Conservation (phyloP, 768 basidiomycete genomes). For the Leccinum incarnatum region DNA sequence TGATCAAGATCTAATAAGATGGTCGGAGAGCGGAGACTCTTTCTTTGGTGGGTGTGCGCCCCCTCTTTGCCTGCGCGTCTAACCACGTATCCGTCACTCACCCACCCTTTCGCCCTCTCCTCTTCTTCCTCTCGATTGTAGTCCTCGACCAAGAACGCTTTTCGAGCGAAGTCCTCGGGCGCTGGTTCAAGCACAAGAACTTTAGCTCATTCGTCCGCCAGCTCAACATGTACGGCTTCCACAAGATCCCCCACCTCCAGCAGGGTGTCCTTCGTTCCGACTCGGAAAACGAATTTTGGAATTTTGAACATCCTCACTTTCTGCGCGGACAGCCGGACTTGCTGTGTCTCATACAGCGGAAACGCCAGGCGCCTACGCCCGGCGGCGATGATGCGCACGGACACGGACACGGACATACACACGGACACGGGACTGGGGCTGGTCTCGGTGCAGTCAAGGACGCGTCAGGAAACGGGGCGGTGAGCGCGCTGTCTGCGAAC, state of each 20-base stretch:
- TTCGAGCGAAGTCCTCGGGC: slow-evolving; percentile 82
- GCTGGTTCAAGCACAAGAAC: slow-evolving; percentile 98
- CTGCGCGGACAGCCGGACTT: slow-evolving; percentile 86
- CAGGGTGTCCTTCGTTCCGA: slow-evolving; percentile 89
- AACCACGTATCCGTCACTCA: slow-evolving; percentile 1
- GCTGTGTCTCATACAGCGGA: slow-evolving; percentile 83
- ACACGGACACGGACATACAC: background rate
- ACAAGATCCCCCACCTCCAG: slow-evolving; percentile 94
- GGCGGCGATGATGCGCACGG: slow-evolving; percentile 32
- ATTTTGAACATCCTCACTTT: slow-evolving; percentile 91
- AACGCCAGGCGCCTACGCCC: slow-evolving; percentile 49
- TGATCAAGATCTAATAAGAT: slow-evolving; percentile 83
- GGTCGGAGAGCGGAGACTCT: slow-evolving; percentile 88
- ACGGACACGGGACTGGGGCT: background rate
- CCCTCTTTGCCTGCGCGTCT: background rate
- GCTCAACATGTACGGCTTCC: slow-evolving; percentile 96
- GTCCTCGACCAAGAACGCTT: slow-evolving; percentile 92
- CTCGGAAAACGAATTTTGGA: slow-evolving; percentile 79
- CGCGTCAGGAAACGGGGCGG: slow-evolving; percentile 9
- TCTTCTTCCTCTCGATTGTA: slow-evolving; percentile 30
- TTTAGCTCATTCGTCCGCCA: slow-evolving; percentile 95
- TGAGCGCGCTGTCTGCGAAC: slow-evolving; percentile 36
- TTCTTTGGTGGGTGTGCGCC: slow-evolving; percentile 85
- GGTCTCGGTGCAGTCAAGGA: slow-evolving; percentile 16
- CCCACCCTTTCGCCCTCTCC: background rate